These are phyloP conservation scores for Lycium ferocissimum DNA, from an alignment of 257 asterid species.

Conservation along the genomic window DNA sequence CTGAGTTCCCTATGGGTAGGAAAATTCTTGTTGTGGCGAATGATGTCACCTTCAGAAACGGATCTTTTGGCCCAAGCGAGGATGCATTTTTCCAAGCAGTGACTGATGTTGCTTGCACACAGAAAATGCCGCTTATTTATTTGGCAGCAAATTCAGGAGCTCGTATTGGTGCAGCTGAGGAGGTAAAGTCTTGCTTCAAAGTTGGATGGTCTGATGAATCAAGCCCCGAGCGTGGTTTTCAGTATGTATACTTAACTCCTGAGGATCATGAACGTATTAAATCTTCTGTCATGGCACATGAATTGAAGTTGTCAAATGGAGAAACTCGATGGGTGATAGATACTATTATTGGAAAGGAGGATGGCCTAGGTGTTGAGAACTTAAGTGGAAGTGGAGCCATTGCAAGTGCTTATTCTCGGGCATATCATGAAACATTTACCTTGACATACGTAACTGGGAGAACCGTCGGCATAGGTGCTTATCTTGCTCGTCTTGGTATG, in stretches of 20 bases:
- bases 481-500: slow-evolving; percentile 97
- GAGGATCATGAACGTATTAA: slow-evolving; percentile 78
- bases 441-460: slow-evolving; percentile 92
- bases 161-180: slow-evolving; percentile 98
- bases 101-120: slow-evolving; percentile 77
- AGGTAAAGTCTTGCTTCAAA: slow-evolving; percentile 93
- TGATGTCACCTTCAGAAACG: slow-evolving; percentile 90
- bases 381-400: slow-evolving; percentile 96
- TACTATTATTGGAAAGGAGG: slow-evolving; percentile 89
- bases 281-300: slow-evolving; percentile 84
- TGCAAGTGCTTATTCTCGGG: slow-evolving; percentile 94
- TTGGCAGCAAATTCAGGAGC: slow-evolving; percentile 99
- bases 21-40: slow-evolving; percentile 79
- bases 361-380: slow-evolving; percentile 87
- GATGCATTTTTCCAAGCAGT: slow-evolving; percentile 95
- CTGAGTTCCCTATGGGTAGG: slow-evolving; percentile 94
- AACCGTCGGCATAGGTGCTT: slow-evolving; percentile 98
- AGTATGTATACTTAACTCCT: slow-evolving; percentile 81
- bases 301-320: slow-evolving; percentile 65
- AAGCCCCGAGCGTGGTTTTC: slow-evolving; percentile 91
- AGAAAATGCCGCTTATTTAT: slow-evolving; percentile 86
- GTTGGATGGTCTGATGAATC: slow-evolving; percentile 97
- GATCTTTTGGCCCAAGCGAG: slow-evolving; percentile 95
- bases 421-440: slow-evolving; percentile 91
- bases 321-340: slow-evolving; percentile 89